A percentile compares a stretch with the other conserved stretches of the same genome.
Evolutionary conservation across 2,329 filamentous ascomycete species (phyloP).

Genomic region (Clonostachys chloroleuca): DNA sequence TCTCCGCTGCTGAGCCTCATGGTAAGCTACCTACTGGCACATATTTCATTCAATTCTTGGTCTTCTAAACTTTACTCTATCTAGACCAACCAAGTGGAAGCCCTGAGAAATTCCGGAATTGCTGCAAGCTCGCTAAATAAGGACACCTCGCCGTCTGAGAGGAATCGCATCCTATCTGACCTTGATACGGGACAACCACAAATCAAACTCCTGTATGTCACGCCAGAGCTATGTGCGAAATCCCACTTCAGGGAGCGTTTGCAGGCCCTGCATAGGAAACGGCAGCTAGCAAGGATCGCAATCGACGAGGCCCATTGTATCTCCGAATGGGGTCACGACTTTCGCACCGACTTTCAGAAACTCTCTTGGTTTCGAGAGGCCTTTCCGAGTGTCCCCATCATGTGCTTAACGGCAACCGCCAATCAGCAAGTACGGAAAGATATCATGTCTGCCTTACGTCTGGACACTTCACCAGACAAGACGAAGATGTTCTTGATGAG

Average conservation of each 20-base stretch:
- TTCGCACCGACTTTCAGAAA: conserved; percentile 86
- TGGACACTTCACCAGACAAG: conserved; percentile 53
- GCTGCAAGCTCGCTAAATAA: conserved; percentile 85
- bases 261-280: conserved; percentile 69
- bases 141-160: conserved; percentile 63
- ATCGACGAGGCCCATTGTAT: conserved; percentile 97
- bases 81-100: conserved; percentile 87
- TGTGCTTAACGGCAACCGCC: conserved; percentile 89
- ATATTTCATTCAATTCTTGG: neutral
- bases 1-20: conserved; percentile 87
- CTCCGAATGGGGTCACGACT: conserved; percentile 97
- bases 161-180: conserved; percentile 69
- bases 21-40: conserved; percentile 37
- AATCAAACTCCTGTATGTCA: conserved; percentile 85
- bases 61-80: conserved; percentile 1
- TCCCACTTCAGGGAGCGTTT: conserved; percentile 74
- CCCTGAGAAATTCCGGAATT: conserved; percentile 69
- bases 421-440: conserved; percentile 78
- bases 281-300: conserved; percentile 81
- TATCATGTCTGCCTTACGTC: conserved; percentile 69
- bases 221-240: conserved; percentile 79
- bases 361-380: conserved; percentile 80
- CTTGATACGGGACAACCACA: conserved; percentile 83
- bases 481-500: conserved; percentile 78
- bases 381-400: conserved; percentile 83